Evolutionary conservation across 2,329 filamentous ascomycete genomes (phyloP).

Genomic region (Fusarium temperatum): DNA sequence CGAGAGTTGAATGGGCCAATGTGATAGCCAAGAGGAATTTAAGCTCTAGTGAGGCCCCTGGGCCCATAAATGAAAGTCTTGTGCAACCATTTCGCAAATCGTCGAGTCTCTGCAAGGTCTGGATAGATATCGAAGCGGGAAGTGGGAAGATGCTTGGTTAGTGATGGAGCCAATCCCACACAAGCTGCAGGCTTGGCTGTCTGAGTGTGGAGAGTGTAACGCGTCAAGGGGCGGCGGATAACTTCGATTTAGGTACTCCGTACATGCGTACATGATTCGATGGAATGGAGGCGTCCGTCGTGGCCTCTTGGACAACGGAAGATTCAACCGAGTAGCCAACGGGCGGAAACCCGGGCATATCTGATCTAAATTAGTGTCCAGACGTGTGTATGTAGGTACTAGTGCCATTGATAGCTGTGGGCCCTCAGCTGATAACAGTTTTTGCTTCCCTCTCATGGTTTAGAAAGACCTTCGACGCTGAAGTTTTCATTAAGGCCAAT

Average conservation of each 20-base stretch:
- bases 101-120: constrained; percentile 8
- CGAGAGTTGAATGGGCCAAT: constrained; percentile 4
- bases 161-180: constrained; percentile 8
- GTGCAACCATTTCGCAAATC: constrained; percentile 22
- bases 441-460: not conserved
- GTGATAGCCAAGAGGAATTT: not conserved
- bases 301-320: constrained; percentile 16
- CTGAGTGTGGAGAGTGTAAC: constrained; percentile 29
- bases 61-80: constrained; percentile 16
- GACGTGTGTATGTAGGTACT: not conserved
- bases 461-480: not conserved
- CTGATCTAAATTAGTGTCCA: not conserved
- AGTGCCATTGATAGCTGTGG: not conserved
- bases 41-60: not conserved
- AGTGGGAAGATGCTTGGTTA: constrained; percentile 27
- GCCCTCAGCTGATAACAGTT: not conserved
- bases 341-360: constrained; percentile 12
- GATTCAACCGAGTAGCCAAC: constrained; percentile 22
- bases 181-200: constrained; percentile 21
- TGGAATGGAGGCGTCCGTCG: constrained; percentile 30
- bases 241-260: not conserved
- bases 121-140: constrained; percentile 26
- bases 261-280: not conserved
- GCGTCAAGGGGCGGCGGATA: constrained; percentile 34
- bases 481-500: not conserved